Conservation (phyloP, 805 yeast species). For the Candida corydali region DNA sequence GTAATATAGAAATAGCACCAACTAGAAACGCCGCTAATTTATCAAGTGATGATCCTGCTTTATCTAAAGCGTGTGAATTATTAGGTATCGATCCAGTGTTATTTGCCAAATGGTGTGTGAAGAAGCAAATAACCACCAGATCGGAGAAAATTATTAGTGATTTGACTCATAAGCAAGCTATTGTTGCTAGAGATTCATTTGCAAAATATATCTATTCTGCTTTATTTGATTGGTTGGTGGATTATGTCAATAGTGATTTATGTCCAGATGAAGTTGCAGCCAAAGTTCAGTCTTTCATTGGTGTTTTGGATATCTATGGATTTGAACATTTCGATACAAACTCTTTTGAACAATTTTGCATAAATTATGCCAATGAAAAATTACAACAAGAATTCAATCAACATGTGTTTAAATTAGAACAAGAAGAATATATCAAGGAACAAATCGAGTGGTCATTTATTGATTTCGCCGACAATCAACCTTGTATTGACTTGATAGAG, state of each 20-base stretch:
- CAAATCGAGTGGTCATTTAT: conserved; percentile 96
- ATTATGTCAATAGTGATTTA: conserved; percentile 73
- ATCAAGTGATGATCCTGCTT: conserved; percentile 80
- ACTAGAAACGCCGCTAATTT: conserved; percentile 80
- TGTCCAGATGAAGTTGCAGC: conserved; percentile 67
- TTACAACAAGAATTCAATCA: conserved; percentile 96
- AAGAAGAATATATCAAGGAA: conserved; percentile 89
- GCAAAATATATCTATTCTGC: conserved; percentile 92
- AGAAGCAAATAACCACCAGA: conserved; percentile 89
- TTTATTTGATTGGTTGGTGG: conserved; percentile 92
- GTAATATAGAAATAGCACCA: conserved; percentile 84
- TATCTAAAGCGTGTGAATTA: conserved; percentile 77
- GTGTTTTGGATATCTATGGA: conserved; percentile 96
- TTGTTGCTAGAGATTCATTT: conserved; percentile 94
- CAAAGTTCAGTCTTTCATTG: conserved; percentile 71
- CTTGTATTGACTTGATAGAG: conserved; percentile 91
- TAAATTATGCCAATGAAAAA: conserved; percentile 94
- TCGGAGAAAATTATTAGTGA: conserved; percentile 87
- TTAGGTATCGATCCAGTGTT: conserved; percentile 70
- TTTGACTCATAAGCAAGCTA: conserved; percentile 75
- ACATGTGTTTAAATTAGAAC: conserved; percentile 95
- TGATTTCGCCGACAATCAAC: conserved; percentile 94
- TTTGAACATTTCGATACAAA: conserved; percentile 93
- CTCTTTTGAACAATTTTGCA: conserved; percentile 96
- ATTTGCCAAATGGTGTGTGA: conserved; percentile 88